These are phyloP conservation scores for Neurospora discreta DNA, from an alignment of 495 filamentous ascomycete species.

Conservation along the genomic window DNA sequence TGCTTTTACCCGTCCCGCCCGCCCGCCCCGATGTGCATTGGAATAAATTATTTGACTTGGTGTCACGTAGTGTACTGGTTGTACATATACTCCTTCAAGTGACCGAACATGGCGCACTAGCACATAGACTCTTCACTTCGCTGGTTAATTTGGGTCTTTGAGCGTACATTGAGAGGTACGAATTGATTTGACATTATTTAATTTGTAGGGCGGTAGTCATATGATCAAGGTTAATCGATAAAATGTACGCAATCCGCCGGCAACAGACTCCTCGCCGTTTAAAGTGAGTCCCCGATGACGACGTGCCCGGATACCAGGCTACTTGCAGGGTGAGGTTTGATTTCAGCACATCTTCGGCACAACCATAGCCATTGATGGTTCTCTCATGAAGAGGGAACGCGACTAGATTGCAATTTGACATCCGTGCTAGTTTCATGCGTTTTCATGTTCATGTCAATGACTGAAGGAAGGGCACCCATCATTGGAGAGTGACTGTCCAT, in stretches of 20 bases:
- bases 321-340: conserved; percentile 24
- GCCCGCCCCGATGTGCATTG: not conserved
- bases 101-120: not conserved
- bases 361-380: conserved; percentile 64
- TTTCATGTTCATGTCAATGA: not conserved
- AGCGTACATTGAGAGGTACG: not conserved
- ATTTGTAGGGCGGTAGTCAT: not conserved
- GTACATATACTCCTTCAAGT: not conserved
- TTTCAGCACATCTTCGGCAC: conserved; percentile 76
- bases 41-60: not conserved
- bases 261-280: conserved; percentile 8
- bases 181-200: not conserved
- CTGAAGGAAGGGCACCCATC: not conserved
- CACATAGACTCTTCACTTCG: not conserved
- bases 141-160: not conserved
- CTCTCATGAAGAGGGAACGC: conserved; percentile 23
- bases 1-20: not conserved
- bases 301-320: conserved; percentile 31
- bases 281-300: conserved; percentile 6
- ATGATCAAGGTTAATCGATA: not conserved
- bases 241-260: conserved; percentile 24
- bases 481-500: not conserved
- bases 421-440: conserved; percentile 62
- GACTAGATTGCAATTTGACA: conserved; percentile 97
- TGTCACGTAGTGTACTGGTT: not conserved